These are phyloP conservation scores for Pseudocohnilembus persalinus DNA, from an alignment of 169 alveolate species.

Conservation along the genomic window DNA sequence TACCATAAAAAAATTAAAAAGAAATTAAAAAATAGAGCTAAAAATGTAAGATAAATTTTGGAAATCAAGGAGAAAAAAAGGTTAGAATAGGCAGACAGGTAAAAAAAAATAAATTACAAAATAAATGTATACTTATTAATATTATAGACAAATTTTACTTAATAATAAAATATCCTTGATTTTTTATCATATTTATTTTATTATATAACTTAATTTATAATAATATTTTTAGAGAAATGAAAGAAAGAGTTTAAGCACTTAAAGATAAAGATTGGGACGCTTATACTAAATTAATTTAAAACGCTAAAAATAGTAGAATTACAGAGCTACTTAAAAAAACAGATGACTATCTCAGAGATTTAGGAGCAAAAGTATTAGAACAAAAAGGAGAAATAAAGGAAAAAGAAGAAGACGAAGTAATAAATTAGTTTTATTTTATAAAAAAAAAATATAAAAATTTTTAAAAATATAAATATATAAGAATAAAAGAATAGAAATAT, in stretches of 20 bases:
- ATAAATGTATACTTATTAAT: too few species aligned
- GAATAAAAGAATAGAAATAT: too few species aligned
- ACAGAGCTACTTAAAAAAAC: conserved; percentile 70
- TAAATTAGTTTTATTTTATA: too few species aligned
- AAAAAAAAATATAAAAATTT: too few species aligned
- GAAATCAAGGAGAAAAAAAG: conserved; percentile 76
- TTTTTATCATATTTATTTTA: neutral
- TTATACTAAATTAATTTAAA: conserved; percentile 3
- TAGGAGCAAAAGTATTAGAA: conserved; percentile 88
- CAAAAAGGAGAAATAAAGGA: neutral
- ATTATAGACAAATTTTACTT: too few species aligned
- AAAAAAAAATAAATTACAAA: too few species aligned
- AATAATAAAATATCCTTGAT: too few species aligned
- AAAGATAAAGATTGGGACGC: conserved; percentile 9
- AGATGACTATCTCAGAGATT: conserved; percentile 89
- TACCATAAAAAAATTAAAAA: conserved; percentile 68
- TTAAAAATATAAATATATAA: too few species aligned
- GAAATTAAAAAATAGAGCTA: conserved; percentile 42
- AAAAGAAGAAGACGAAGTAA: neutral
- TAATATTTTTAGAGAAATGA: conserved; percentile 53
- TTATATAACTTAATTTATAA: too few species aligned
- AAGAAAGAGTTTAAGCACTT: conserved; percentile 57
- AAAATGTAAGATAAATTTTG: conserved; percentile 57
- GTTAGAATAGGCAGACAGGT: conserved; percentile 41
- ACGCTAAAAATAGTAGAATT: neutral